Conservation (phyloP, 176 grass and related monocot genomes). For the Tillandsia leiboldiana region DNA sequence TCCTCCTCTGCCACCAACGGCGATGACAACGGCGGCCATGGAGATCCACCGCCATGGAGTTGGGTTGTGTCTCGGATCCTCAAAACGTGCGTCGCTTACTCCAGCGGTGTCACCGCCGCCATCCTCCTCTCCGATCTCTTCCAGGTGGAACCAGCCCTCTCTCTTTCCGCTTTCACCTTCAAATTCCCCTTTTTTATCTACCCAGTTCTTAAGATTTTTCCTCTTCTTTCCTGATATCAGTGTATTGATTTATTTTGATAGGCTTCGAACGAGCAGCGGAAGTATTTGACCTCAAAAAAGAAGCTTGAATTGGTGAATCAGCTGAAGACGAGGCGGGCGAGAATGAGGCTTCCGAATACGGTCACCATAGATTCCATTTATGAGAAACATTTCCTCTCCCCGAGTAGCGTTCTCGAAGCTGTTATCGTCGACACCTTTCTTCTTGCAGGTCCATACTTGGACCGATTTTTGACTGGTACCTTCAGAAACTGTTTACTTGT, state of each 20-base stretch:
- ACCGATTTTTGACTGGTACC: no score
- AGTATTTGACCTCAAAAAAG: conserved; percentile 56
- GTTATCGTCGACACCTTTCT: conserved; percentile 55
- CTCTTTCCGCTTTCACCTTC: background rate
- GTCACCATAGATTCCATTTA: conserved; percentile 68
- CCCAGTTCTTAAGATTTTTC: background rate
- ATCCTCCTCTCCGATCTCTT: conserved; percentile 90
- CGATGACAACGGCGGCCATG: background rate
- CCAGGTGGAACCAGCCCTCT: conserved; percentile 31
- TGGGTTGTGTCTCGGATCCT: conserved; percentile 70
- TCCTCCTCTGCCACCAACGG: background rate
- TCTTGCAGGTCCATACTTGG: conserved; percentile 50
- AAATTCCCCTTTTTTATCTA: background rate
- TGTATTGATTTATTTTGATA: conserved; percentile 25
- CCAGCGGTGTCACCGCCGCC: conserved; percentile 75
- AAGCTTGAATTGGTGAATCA: conserved; percentile 49
- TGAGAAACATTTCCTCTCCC: conserved; percentile 86
- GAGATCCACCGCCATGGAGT: conserved; percentile 39
- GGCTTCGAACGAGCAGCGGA: conserved; percentile 82
- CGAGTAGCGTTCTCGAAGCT: conserved; percentile 62
- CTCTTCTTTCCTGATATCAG: background rate
- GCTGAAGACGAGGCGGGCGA: conserved; percentile 47
- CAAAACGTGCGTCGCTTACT: conserved; percentile 67
- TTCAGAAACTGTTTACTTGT: no score
- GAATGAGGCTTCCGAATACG: conserved; percentile 50